These are phyloP conservation scores for Colletotrichum sp. DNA, from an alignment of 2,329 filamentous ascomycete species.

Conservation along the genomic window DNA sequence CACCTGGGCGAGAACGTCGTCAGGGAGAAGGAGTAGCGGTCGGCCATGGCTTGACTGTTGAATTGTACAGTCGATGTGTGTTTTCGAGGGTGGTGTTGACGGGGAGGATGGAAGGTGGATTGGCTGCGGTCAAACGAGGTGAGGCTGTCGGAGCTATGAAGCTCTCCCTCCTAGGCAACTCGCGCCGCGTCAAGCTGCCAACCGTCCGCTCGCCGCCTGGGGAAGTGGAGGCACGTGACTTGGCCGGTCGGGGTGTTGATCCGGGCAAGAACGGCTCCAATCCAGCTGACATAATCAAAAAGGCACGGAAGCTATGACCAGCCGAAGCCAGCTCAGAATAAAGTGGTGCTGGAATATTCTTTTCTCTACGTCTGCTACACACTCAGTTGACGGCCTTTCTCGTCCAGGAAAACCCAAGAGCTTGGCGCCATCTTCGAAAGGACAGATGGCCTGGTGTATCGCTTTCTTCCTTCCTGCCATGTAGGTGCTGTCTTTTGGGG, in stretches of 20 bases:
- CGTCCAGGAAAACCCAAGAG: not conserved
- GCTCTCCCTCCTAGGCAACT: conserved; percentile 24
- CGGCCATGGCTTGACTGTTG: conserved; percentile 73
- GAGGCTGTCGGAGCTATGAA: conserved; percentile 23
- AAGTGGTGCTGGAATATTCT: conserved; percentile 22
- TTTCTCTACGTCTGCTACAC: not conserved
- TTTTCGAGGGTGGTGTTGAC: not conserved
- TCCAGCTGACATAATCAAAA: not conserved
- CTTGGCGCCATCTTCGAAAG: conserved; percentile 1
- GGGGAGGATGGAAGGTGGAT: conserved; percentile 4
- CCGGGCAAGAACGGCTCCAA: not conserved
- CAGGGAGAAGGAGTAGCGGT: conserved; percentile 98
- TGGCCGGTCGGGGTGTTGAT: not conserved
- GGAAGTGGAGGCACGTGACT: not conserved
- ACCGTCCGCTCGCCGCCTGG: not conserved
- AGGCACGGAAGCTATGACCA: conserved; percentile 12
- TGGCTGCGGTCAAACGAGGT: conserved; percentile 20
- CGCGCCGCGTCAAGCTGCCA: conserved; percentile 26
- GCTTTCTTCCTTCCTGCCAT: not conserved
- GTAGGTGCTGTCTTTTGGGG: conserved; percentile 10
- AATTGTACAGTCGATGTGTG: not conserved
- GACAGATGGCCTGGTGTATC: conserved; percentile 1
- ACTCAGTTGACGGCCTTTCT: not conserved
- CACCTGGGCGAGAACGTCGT: conserved; percentile 99
- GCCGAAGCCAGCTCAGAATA: conserved; percentile 3